phyloP scores from a whole-genome alignment of 2,329 filamentous ascomycete species.

The Microsporum ferrugineum region DNA sequence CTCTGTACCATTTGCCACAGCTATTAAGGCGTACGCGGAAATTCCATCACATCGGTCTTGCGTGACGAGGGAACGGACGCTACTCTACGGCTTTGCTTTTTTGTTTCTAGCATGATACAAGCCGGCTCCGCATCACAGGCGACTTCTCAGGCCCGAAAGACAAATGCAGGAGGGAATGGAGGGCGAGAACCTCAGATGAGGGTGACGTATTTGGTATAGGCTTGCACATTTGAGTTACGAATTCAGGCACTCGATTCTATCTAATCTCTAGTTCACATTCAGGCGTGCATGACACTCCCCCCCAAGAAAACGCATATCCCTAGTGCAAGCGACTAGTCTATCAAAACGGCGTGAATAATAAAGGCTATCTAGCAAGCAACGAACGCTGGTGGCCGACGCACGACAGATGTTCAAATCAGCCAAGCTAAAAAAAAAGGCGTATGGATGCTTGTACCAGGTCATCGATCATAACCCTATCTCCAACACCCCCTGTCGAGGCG shows the following conservation, averaged over 20 bases:
- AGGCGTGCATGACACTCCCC: background rate
- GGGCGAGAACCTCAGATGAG: background rate
- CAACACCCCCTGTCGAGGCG: background rate
- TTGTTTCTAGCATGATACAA: background rate
- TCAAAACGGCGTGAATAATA: background rate
- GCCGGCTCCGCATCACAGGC: background rate
- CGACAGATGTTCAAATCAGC: background rate
- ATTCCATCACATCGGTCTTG: conserved; percentile 3
- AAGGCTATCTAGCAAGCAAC: background rate
- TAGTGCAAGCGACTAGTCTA: background rate
- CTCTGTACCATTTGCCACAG: background rate
- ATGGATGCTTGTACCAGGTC: background rate
- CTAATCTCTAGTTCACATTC: background rate
- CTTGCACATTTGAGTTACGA: background rate
- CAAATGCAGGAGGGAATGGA: background rate
- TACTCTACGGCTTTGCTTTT: background rate
- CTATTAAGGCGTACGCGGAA: background rate
- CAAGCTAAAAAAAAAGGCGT: background rate
- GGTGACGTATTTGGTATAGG: background rate
- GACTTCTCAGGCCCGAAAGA: background rate
- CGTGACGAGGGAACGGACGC: background rate
- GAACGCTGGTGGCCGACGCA: background rate
- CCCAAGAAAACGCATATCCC: background rate
- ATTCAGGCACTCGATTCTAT: background rate
- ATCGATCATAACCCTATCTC: conserved; percentile 4